Conservation (phyloP, 345 rosid species). For the Brassica juncea region DNA sequence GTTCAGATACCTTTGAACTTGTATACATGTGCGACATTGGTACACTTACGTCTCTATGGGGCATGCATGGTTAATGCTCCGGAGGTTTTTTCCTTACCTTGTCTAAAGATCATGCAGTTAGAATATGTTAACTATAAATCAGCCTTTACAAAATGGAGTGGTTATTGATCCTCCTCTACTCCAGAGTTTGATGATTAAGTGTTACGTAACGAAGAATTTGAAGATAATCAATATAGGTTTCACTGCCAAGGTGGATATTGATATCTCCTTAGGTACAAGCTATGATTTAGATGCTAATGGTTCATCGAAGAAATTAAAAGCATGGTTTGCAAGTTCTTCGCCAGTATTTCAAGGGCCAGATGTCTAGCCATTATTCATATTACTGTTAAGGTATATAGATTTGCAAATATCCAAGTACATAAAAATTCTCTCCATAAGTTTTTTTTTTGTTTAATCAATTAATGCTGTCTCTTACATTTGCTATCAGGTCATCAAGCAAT, state of each 20-base stretch:
- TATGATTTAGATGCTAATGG: background rate
- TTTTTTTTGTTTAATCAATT: background rate
- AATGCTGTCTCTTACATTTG: background rate
- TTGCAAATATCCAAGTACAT: background rate
- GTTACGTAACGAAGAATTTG: background rate
- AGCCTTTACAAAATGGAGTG: background rate
- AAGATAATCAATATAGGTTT: background rate
- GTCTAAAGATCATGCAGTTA: background rate
- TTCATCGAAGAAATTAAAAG: background rate
- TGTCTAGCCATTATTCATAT: background rate
- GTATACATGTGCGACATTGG: background rate
- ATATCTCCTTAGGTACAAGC: background rate
- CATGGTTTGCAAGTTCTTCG: background rate
- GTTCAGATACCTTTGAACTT: background rate
- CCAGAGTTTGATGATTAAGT: background rate
- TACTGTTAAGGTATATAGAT: background rate
- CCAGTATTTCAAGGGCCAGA: background rate
- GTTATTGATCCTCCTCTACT: background rate
- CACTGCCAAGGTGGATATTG: background rate
- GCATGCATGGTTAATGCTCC: background rate
- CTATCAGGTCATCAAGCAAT: background rate
- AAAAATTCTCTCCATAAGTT: background rate
- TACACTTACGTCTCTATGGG: background rate
- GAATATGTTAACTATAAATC: background rate
- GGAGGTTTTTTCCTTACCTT: background rate